Base-by-base conservation (phyloP, 1,284 basidiomycete genomes). In the Trichosporon sp. region DNA sequence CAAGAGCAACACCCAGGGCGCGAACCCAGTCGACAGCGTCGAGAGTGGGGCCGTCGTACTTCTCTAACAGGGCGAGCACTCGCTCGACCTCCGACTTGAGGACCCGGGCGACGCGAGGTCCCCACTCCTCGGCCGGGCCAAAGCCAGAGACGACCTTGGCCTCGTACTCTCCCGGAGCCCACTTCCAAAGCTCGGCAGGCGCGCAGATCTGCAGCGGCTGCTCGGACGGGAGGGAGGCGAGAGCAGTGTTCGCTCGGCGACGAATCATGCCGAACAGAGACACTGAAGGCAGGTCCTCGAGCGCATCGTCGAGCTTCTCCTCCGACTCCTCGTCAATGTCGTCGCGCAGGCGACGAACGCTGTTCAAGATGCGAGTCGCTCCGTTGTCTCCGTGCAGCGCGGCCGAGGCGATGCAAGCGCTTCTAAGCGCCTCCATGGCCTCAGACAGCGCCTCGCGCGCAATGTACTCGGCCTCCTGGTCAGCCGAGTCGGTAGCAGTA, bases 391-490 rank as follows among this genome's bases (percentile, higher is more conserved):
- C 69, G 65, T 74, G 69, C 63, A 80, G 71, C 3, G 77, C 75
- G 1, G 72, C 61, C 1, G 76, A 72, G 54, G 76, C 71, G 60
- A 74, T 70, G n/a, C 73, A 68, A 58, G 80, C 75, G 1, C 79
- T 80, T 23, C 71, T 69, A 29, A 81, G 62, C 1, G 80, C 80
- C 68, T 81, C 80, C 27, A 78, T 36, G 5, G 80, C 80, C 66
- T 81, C 80, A 57, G 73, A 71, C 7, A 81, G 68, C 0, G 80
- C 80, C 68, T 81, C 80, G 19, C 80, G 69, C 3, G 80, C 80
- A 52, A 81, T 73, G 61, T 77, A 72, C 65, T 79, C 78, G n/a
- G 70, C 69, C 59, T 74, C 69, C 29, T 74, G 74, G 64, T 78
- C 76, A 23, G 62, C 64, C 23, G 59, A 61, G 64, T 66, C 63